Evolutionary conservation across 176 grass and related monocot species (phyloP).

Genomic region (Pontederia crassipes): DNA sequence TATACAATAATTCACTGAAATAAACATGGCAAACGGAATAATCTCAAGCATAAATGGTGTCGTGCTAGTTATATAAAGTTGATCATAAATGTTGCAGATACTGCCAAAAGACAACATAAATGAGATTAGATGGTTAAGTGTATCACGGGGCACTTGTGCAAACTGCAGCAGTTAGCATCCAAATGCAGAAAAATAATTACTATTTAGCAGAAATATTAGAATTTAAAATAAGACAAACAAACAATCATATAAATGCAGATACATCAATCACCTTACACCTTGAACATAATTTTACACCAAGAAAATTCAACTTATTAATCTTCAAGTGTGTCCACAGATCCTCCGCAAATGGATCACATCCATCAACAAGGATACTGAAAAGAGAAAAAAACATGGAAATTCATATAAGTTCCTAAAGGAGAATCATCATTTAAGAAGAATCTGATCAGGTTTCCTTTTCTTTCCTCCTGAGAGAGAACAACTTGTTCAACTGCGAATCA

Average conservation of each 20-base stretch:
- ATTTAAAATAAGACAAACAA: not conserved
- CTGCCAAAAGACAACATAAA: no score
- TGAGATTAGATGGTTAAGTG: no score
- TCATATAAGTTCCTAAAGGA: not conserved
- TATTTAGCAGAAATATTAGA: not conserved
- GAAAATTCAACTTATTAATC: constrained; percentile 64
- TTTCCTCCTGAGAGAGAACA: not conserved
- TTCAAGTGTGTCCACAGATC: constrained; percentile 83
- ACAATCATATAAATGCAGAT: not conserved
- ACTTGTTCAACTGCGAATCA: not conserved
- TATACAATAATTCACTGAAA: no score
- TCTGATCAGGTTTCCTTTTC: not conserved
- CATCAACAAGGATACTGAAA: constrained; percentile 81
- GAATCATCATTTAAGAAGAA: not conserved
- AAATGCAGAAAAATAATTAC: not conserved
- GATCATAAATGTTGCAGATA: no score
- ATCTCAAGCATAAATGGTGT: no score
- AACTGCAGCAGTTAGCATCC: no score
- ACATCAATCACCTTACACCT: constrained; percentile 71
- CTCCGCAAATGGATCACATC: constrained; percentile 70
- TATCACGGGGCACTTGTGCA: no score
- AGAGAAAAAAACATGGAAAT: constrained; percentile 3
- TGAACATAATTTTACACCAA: constrained; percentile 66
- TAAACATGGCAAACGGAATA: no score
- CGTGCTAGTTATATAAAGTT: no score